These are phyloP conservation scores for Babjeviella inositovora DNA, from an alignment of 805 yeast species.

Conservation along the genomic window DNA sequence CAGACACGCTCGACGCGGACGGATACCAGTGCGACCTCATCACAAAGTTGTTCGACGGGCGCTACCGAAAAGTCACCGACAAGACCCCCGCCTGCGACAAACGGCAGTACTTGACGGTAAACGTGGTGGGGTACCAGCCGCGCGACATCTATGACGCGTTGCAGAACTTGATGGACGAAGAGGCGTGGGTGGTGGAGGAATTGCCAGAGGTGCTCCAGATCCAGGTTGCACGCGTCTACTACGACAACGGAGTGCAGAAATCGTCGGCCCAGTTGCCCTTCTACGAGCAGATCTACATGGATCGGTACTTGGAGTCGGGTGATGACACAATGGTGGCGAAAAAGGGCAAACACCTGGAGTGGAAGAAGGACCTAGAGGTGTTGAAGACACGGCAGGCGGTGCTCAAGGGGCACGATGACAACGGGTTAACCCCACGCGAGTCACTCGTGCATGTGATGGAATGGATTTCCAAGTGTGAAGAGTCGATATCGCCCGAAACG, in stretches of 20 bases:
- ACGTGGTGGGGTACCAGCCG: conserved; percentile 82
- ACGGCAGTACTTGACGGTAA: too few relatives aligned
- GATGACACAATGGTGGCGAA: conserved; percentile 34
- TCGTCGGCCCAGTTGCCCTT: conserved; percentile 73
- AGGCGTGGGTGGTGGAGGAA: conserved; percentile 44
- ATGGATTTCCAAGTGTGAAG: too few relatives aligned
- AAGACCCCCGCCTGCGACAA: conserved; percentile 17
- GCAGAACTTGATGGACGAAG: conserved; percentile 71
- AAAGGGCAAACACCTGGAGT: conserved; percentile 38
- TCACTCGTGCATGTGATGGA: too few relatives aligned
- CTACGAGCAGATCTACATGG: conserved; percentile 66
- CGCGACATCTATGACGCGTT: conserved; percentile 81
- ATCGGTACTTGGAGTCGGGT: conserved; percentile 66
- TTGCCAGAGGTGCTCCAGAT: conserved; percentile 78
- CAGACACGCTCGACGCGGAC: conserved; percentile 37
- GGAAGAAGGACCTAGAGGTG: conserved; percentile 39
- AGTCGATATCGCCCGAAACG: conserved; percentile 26
- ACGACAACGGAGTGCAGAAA: conserved; percentile 61
- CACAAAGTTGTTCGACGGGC: conserved; percentile 69
- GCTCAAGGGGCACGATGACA: conserved; percentile 27
- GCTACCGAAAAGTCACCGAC: conserved; percentile 20
- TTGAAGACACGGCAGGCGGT: conserved; percentile 24
- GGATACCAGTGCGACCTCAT: conserved; percentile 80
- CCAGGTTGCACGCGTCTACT: conserved; percentile 89
- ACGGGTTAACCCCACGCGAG: conserved; percentile 31